phyloP scores from a whole-genome alignment of 176 grass and related monocot species.

The Carex myosuroides region DNA sequence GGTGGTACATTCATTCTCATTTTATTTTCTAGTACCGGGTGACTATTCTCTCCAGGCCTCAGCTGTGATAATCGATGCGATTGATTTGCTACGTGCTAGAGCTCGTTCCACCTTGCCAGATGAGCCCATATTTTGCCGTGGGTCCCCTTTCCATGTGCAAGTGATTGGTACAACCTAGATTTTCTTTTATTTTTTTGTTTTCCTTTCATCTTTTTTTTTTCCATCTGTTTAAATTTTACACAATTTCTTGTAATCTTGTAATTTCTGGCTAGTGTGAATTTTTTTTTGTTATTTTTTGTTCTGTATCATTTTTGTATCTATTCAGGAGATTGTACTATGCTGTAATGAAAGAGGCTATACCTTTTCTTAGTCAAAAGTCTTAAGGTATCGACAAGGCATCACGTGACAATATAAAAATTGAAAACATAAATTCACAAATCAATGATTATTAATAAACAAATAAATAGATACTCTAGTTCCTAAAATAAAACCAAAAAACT shows the following conservation, averaged over 20 bases:
- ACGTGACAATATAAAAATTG: neutral
- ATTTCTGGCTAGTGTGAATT: constrained; percentile 1
- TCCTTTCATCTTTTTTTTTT: constrained; percentile 5
- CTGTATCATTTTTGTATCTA: constrained; percentile 10
- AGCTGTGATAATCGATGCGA: constrained; percentile 71
- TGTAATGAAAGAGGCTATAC: neutral
- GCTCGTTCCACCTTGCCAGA: constrained; percentile 59
- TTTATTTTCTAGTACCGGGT: constrained; percentile 92
- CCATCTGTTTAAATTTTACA: constrained; percentile 6
- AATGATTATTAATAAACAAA: neutral
- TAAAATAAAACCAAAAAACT: no score
- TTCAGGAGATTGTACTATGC: neutral
- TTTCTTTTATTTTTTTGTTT: constrained; percentile 18
- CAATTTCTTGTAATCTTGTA: constrained; percentile 16
- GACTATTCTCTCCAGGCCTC: constrained; percentile 79
- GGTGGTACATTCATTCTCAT: constrained; percentile 63
- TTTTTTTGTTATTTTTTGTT: neutral
- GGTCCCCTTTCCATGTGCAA: constrained; percentile 69
- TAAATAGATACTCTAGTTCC: neutral
- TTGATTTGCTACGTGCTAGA: constrained; percentile 73
- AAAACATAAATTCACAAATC: neutral
- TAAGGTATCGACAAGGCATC: neutral
- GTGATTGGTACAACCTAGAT: constrained; percentile 58
- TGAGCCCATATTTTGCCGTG: constrained; percentile 86
- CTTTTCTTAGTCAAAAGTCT: neutral